Evolutionary conservation across 805 yeast genomes (phyloP).

Genomic region (Candida sphagnicola): DNA sequence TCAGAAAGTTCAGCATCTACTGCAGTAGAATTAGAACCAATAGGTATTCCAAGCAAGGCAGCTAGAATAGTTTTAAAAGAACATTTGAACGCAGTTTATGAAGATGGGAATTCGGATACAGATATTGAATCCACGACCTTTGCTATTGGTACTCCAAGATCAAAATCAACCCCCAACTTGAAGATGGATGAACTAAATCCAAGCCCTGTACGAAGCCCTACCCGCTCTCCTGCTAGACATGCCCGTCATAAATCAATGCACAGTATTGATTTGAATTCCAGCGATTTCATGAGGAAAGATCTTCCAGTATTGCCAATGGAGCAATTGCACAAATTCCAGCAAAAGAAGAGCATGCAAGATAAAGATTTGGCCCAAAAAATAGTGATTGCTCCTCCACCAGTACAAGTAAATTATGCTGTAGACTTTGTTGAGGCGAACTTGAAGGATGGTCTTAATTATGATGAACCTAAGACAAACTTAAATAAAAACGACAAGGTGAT

Average conservation of each 20-base stretch:
- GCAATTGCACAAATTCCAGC: background rate
- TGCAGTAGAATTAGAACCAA: slow-evolving; percentile 24
- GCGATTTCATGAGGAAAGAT: background rate
- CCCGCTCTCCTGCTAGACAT: slow-evolving; percentile 24
- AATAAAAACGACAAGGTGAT: slow-evolving; percentile 1
- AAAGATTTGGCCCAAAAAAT: slow-evolving; percentile 14
- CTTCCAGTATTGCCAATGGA: slow-evolving; percentile 1
- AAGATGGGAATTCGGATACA: slow-evolving; percentile 26
- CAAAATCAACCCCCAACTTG: slow-evolving; percentile 13
- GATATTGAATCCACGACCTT: slow-evolving; percentile 23
- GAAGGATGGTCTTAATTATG: background rate
- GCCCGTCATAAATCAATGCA: slow-evolving; percentile 38
- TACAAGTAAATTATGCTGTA: slow-evolving; percentile 31
- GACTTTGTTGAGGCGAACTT: slow-evolving; percentile 33
- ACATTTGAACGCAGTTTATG: slow-evolving; percentile 20
- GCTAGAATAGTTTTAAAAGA: slow-evolving; percentile 24
- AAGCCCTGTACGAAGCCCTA: background rate
- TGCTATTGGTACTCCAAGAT: slow-evolving; percentile 7
- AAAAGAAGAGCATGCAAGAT: background rate
- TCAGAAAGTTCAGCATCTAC: slow-evolving; percentile 18
- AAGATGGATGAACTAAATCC: background rate
- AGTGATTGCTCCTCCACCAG: slow-evolving; percentile 36
- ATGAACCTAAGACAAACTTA: too few relatives aligned
- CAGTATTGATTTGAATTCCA: slow-evolving; percentile 21
- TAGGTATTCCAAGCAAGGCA: slow-evolving; percentile 31